phyloP scores from a whole-genome alignment of 768 basidiomycete species.

The Imleria badia region DNA sequence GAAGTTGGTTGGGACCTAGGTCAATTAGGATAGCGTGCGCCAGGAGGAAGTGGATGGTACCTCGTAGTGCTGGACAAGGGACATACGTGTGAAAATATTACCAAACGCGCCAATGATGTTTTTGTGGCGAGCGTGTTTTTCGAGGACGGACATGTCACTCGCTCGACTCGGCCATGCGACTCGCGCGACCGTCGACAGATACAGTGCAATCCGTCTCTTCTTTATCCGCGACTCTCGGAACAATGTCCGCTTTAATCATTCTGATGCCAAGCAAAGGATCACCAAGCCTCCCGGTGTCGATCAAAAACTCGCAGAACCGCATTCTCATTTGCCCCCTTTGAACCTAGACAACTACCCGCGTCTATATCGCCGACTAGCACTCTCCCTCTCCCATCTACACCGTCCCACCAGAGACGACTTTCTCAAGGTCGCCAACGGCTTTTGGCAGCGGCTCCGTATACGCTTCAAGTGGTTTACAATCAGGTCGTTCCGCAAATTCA shows the following conservation, averaged over 20 bases:
- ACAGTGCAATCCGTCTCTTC: slow-evolving; percentile 56
- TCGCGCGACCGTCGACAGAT: slow-evolving; percentile 49
- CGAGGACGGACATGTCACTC: slow-evolving; percentile 13
- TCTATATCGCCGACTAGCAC: slow-evolving; percentile 78
- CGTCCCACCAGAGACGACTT: slow-evolving; percentile 89
- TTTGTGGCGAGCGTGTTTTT: not conserved
- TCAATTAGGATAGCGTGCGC: not conserved
- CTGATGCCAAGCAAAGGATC: slow-evolving; percentile 9
- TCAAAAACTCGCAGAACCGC: slow-evolving; percentile 8
- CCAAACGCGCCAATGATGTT: not conserved
- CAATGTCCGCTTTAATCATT: slow-evolving; percentile 14
- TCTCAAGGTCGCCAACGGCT: slow-evolving; percentile 80
- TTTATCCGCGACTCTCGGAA: slow-evolving; percentile 38
- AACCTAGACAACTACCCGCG: slow-evolving; percentile 70
- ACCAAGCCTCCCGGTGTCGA: slow-evolving; percentile 3
- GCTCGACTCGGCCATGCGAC: slow-evolving; percentile 22
- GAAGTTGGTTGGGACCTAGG: not conserved
- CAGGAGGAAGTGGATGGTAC: not conserved
- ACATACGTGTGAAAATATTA: not conserved
- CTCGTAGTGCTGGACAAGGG: slow-evolving; percentile 1
- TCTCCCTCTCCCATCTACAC: slow-evolving; percentile 72
- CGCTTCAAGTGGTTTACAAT: slow-evolving; percentile 99
- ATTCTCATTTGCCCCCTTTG: slow-evolving; percentile 28
- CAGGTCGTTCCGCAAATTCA: slow-evolving; percentile 90
- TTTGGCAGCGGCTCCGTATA: slow-evolving; percentile 85